Conservation (phyloP, 164 flowering plant species). For the Sedum album region DNA sequence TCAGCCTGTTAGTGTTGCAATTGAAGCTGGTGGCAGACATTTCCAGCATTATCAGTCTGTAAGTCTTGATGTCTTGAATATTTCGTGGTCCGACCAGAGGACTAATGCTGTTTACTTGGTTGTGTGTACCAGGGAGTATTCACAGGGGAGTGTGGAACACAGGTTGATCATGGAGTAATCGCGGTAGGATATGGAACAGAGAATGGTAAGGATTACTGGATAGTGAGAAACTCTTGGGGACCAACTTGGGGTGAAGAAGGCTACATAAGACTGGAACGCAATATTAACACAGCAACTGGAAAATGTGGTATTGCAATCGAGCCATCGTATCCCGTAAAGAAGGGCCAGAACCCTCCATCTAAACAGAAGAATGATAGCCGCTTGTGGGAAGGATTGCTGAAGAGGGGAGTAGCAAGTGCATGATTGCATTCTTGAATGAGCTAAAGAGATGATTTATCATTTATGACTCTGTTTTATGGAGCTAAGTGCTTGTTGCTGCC, state of each 20-base stretch:
- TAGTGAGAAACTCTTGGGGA: conserved; percentile 56
- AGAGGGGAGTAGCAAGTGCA: conserved; percentile 16
- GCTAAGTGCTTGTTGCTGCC: neutral
- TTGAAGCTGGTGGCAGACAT: conserved; percentile 44
- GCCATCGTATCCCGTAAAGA: conserved; percentile 40
- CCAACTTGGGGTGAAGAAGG: conserved; percentile 40
- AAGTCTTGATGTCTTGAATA: conserved; percentile 10
- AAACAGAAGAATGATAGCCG: conserved; percentile 67
- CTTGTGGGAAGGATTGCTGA: conserved; percentile 49
- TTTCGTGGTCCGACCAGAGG: too few species aligned
- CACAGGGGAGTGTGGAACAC: conserved; percentile 35
- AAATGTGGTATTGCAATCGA: conserved; percentile 42
- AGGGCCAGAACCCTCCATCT: conserved; percentile 18
- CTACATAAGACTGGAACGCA: conserved; percentile 37
- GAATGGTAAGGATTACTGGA: conserved; percentile 36
- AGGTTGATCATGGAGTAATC: conserved; percentile 38
- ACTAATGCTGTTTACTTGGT: too few species aligned
- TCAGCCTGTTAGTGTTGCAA: conserved; percentile 47
- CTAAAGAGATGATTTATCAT: neutral
- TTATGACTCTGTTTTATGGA: neutral
- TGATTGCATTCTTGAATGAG: neutral
- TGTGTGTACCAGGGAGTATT: conserved; percentile 30
- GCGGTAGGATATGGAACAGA: conserved; percentile 41
- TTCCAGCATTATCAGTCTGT: conserved; percentile 48
- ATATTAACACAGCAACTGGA: conserved; percentile 20